Evolutionary conservation across 768 basidiomycete species (phyloP), one percentile per base, ranked within the genome.

Genomic region (Leccinum pellstonianum): DNA sequence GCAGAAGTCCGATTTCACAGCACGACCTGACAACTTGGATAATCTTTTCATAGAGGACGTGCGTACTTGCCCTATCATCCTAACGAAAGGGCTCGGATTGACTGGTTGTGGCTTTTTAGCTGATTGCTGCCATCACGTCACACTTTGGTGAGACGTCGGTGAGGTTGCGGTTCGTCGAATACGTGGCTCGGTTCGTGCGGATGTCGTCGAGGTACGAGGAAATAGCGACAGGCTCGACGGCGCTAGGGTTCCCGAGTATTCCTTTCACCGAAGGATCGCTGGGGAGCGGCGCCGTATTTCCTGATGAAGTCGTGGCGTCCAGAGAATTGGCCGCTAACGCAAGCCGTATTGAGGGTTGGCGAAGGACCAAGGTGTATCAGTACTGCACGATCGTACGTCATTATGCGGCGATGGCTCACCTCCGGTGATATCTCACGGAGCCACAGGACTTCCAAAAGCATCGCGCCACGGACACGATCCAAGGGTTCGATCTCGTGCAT

Each of bases 1-100:
- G 15, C 73, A 78, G 47, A 87, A 81, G 66, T 76, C 77, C 10
- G 87, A 89, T 59, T 81, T 79, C 53, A 68, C 77, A 7, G 80
- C 79, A 51, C 90, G 84, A 59, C 67, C 79, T 17, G 87, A 90
- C 64, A 82, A 76, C 55, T 77, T 84, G 6, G 95, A 98, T 65
- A 91, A 87, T 67, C 63, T 89, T 15, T 98, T 98, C 75, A 91
- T 98, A 64, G 95, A 98, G 54, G 96, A 98, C 67, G 95, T 96
- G 67, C 71, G 92, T 64, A 10, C 38, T 57, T 46, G 31, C 5
- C 8, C 0, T 43, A 35, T 52, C 43, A 4, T 35, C 4, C 4
- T 31, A n/a, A 31, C 4, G 5, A 25, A 12, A 3, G 33, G 21
- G 21, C 11, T 1, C 35, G 14, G 6, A 27, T 54, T 61, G 52